Evolutionary conservation across 1,284 basidiomycete genomes (phyloP).

Genomic region (Paramarasmius palmivorus): DNA sequence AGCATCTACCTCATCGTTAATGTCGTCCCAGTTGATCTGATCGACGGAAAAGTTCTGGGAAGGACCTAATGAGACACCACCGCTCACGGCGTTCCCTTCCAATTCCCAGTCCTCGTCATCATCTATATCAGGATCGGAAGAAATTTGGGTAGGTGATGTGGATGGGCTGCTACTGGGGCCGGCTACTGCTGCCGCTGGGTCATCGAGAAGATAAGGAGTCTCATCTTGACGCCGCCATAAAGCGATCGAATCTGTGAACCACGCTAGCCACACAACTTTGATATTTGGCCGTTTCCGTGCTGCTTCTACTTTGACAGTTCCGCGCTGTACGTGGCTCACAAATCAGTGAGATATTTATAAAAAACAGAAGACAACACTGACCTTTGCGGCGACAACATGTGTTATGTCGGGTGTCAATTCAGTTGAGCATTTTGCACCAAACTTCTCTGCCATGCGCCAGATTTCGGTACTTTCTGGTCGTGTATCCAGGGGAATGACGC

Average conservation of each 20-base stretch:
- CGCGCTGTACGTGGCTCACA: conserved; percentile 48
- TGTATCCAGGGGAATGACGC: conserved; percentile 87
- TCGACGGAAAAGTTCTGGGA: conserved; percentile 44
- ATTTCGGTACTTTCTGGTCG: conserved; percentile 81
- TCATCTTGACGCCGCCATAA: conserved; percentile 81
- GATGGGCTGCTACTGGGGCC: conserved; percentile 44
- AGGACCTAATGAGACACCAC: conserved; percentile 7
- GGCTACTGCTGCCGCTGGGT: conserved; percentile 28
- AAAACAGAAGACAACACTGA: conserved; percentile 29
- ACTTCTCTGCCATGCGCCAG: conserved; percentile 86
- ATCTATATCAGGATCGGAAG: conserved; percentile 65
- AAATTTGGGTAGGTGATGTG: conserved; percentile 53
- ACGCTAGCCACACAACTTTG: conserved; percentile 83
- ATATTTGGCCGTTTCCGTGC: conserved; percentile 71
- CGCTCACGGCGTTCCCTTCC: conserved; percentile 25
- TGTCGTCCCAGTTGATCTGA: conserved; percentile 74
- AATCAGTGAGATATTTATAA: conserved; percentile 7
- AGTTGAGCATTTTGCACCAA: conserved; percentile 82
- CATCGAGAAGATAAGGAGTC: conserved; percentile 67
- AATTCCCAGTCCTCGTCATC: conserved; percentile 63
- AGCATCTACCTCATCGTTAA: conserved; percentile 86
- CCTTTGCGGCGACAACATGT: conserved; percentile 90
- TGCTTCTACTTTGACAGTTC: conserved; percentile 88
- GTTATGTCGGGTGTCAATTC: conserved; percentile 74
- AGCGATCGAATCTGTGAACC: conserved; percentile 87